phyloP scores from a whole-genome alignment of 441 rosid species.

The Lepidium campestre region DNA sequence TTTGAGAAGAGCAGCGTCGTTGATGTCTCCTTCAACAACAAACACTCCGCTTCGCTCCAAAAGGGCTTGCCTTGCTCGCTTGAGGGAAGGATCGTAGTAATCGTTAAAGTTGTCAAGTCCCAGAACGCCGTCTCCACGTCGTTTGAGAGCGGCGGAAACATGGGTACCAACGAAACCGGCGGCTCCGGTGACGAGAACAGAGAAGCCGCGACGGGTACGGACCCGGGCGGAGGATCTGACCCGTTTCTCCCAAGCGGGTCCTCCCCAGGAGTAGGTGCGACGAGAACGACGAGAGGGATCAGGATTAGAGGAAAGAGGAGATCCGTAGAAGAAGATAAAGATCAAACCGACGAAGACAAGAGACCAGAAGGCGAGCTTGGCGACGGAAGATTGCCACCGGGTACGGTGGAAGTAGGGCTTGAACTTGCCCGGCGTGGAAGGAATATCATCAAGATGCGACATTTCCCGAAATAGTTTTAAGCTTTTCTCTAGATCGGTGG shows the following conservation, averaged over 20 bases:
- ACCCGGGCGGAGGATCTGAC: constrained; percentile 71
- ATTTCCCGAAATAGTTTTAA: background rate
- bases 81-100: constrained; percentile 83
- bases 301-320: constrained; percentile 49
- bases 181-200: constrained; percentile 94
- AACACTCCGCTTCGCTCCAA: constrained; percentile 71
- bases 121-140: constrained; percentile 90
- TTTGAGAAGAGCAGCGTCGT: constrained; percentile 71
- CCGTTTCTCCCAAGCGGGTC: constrained; percentile 77
- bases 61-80: constrained; percentile 80
- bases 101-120: constrained; percentile 91
- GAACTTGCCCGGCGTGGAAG: constrained; percentile 93
- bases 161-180: constrained; percentile 97
- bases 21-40: constrained; percentile 87
- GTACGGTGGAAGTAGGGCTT: constrained; percentile 69
- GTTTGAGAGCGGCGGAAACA: constrained; percentile 75
- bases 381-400: constrained; percentile 68
- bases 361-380: constrained; percentile 89
- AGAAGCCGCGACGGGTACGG: constrained; percentile 63
- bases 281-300: constrained; percentile 82
- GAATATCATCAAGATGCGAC: constrained; percentile 75
- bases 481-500: too few relatives aligned
- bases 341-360: constrained; percentile 60
- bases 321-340: constrained; percentile 76
- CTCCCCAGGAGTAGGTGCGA: constrained; percentile 69